Evolutionary conservation across 768 basidiomycete genomes (phyloP).

Genomic region (Termitomyces sp.): DNA sequence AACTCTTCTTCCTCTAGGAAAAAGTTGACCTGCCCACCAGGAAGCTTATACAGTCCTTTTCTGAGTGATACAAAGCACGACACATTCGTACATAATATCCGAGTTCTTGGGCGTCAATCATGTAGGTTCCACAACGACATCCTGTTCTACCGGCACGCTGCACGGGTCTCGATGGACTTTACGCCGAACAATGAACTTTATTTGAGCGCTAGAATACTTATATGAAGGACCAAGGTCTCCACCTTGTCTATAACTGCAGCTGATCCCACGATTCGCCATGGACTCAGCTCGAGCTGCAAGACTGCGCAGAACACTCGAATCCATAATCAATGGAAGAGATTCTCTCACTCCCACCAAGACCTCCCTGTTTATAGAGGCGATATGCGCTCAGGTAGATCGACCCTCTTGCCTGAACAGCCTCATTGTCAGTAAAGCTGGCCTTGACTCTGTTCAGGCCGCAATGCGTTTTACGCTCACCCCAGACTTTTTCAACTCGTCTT

Average conservation of each 20-base stretch:
- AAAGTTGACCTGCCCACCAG: neutral
- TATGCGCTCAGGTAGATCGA: conserved; percentile 30
- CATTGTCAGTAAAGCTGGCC: conserved; percentile 29
- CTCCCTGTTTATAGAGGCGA: neutral
- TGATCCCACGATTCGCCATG: neutral
- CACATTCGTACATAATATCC: neutral
- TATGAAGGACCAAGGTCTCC: neutral
- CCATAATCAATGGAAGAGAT: neutral
- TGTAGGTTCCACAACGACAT: neutral
- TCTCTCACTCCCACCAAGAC: neutral
- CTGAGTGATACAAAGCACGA: neutral
- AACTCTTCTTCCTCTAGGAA: neutral
- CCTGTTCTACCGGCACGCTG: neutral
- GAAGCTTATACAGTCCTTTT: neutral
- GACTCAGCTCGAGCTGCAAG: neutral
- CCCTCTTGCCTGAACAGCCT: conserved; percentile 32
- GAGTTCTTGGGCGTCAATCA: neutral
- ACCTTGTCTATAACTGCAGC: too few species aligned
- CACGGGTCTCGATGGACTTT: neutral
- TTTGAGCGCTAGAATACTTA: neutral
- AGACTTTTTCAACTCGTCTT: conserved; percentile 26
- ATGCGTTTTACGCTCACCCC: conserved; percentile 32
- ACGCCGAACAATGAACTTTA: neutral
- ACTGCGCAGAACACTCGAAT: neutral
- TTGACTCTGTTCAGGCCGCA: conserved; percentile 30